A percentile compares a stretch with the other conserved stretches of the same genome.
phyloP scores from a whole-genome alignment of 2,329 filamentous ascomycete species.

The Epichloe sp. region DNA sequence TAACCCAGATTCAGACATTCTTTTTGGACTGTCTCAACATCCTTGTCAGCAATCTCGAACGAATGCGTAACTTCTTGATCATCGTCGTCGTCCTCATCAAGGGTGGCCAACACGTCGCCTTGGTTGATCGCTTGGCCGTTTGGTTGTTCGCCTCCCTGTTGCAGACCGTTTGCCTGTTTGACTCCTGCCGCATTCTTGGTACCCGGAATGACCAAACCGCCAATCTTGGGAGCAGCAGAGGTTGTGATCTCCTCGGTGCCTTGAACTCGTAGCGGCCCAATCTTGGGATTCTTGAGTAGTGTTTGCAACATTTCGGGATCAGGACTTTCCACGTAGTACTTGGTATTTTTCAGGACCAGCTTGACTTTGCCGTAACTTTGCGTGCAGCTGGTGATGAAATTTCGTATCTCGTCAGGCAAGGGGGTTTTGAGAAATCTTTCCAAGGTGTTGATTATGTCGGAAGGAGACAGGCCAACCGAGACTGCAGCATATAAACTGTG shows the following conservation, averaged over 20 bases:
- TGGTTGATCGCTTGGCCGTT: conserved; percentile 41
- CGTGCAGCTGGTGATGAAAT: conserved; percentile 69
- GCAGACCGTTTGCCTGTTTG: conserved; percentile 48
- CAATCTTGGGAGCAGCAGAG: conserved; percentile 74
- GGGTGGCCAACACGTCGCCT: conserved; percentile 56
- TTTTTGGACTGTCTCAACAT: conserved; percentile 79
- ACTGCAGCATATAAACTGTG: conserved; percentile 94
- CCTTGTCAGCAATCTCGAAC: conserved; percentile 75
- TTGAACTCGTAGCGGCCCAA: conserved; percentile 67
- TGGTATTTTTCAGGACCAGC: conserved; percentile 85
- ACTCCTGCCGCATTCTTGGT: conserved; percentile 87
- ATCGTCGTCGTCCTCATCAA: conserved; percentile 78
- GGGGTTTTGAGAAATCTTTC: conserved; percentile 83
- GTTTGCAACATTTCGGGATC: conserved; percentile 78
- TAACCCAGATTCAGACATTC: conserved; percentile 77
- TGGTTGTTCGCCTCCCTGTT: conserved; percentile 21
- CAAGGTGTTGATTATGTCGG: conserved; percentile 81
- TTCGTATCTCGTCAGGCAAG: conserved; percentile 64
- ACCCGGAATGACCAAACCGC: conserved; percentile 79
- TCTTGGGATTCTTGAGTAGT: conserved; percentile 72
- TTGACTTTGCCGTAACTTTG: conserved; percentile 92
- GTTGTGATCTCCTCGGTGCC: conserved; percentile 60
- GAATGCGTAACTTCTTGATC: conserved; percentile 83
- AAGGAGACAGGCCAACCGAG: conserved; percentile 78
- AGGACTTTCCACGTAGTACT: conserved; percentile 85